Conservation (phyloP, 1,284 basidiomycete species). For the Athelia psychrophila region DNA sequence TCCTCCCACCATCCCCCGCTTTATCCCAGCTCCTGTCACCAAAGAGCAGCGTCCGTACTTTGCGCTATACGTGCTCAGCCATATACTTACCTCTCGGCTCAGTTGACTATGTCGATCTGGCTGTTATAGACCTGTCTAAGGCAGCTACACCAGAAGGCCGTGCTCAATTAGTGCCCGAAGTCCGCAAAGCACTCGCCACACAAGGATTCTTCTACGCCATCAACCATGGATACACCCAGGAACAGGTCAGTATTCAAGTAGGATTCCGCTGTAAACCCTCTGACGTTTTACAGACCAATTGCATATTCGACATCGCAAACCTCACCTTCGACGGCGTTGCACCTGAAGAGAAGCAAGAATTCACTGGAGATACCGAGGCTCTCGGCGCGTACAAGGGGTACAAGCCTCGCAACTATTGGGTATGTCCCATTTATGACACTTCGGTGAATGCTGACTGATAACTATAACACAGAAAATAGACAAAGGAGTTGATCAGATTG, state of each 20-base stretch:
- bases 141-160: constrained; percentile 46
- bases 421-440: constrained; percentile 16
- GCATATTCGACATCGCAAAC: constrained; percentile 63
- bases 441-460: no score
- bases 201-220: constrained; percentile 65
- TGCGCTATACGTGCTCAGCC: background rate
- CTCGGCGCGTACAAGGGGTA: constrained; percentile 59
- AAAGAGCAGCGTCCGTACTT: constrained; percentile 31
- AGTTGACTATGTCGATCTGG: constrained; percentile 70
- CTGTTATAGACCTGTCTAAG: constrained; percentile 60
- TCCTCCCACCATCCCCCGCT: constrained; percentile 25
- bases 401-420: constrained; percentile 55
- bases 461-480: constrained; percentile 55
- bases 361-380: constrained; percentile 34
- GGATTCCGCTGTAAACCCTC: background rate
- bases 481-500: constrained; percentile 57
- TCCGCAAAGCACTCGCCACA: constrained; percentile 55
- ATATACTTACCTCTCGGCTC: background rate
- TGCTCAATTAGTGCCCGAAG: constrained; percentile 40
- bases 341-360: constrained; percentile 55
- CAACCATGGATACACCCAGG: constrained; percentile 51
- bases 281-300: constrained; percentile 34
- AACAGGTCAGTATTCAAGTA: constrained; percentile 33
- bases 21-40: constrained; percentile 31
- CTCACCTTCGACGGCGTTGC: constrained; percentile 51